Evolutionary conservation across 2,329 filamentous ascomycete species (phyloP), one percentile per base, ranked within the genome.

Genomic region (Sarocladium oryzae): DNA sequence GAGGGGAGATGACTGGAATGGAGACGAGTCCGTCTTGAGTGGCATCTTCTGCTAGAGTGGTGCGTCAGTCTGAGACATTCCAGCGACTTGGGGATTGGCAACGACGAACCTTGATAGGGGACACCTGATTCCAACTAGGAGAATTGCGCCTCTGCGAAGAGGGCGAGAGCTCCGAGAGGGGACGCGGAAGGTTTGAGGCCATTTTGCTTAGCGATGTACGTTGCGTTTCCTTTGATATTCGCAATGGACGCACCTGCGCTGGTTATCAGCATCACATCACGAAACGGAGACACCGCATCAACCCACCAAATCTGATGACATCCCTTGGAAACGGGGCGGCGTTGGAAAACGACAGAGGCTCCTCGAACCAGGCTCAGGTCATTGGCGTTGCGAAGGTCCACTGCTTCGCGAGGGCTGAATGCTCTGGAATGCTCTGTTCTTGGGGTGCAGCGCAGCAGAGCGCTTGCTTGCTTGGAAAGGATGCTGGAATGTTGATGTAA

Each of bases 71-170:
- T 60, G 54, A 58, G 56, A 56, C 54, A 57, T 53, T 38, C 41
- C 37, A 38, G 23, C 40, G 20, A 32, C 30, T 7, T 30, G 38
- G 32, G 49, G 48, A 16, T 11, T 41, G 5, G 13, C n/a, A n/a
- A 21, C 11, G 33, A 51, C 67, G 28, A 57, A 70, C 68, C 67
- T 70, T 68, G 43, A 68, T 66, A 21, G 59, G 61, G 33, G 53
- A 59, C 21, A 58, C 56, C 67, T 91, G 86, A 62, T 86, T 90
- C 81, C 86, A 95, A 74, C 87, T 95, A 50, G 91, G 90, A 49
- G 91, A 96, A 73, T 97, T 97, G 61, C 91, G 81, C 65, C 92
- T 82, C 68, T 84, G 85, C 70, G 91, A 89, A 56, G 87, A 87
- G 50, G 88, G 87, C 60, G 87, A 89, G 63, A 99, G 84, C 73